phyloP scores from a whole-genome alignment of 768 basidiomycete genomes.

The Psilocybe cyanescens region DNA sequence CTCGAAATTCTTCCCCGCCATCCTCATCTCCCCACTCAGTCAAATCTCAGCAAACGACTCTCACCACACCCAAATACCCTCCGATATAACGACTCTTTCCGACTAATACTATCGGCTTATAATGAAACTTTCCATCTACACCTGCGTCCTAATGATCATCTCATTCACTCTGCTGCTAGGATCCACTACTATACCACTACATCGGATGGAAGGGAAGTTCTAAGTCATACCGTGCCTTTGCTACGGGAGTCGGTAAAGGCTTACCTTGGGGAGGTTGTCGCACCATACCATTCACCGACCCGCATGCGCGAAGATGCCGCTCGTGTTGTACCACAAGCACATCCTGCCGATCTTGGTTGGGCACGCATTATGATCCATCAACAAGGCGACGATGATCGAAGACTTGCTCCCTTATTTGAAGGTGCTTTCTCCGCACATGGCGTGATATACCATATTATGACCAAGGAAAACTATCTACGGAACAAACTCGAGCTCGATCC shows the following conservation, averaged over 20 bases:
- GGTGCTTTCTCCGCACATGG: slow-evolving; percentile 77
- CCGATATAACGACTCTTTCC: slow-evolving; percentile 70
- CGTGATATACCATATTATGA: slow-evolving; percentile 70
- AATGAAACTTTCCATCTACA: slow-evolving; percentile 71
- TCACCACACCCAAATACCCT: slow-evolving; percentile 49
- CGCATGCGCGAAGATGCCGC: slow-evolving; percentile 70
- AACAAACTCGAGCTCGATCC: slow-evolving; percentile 63
- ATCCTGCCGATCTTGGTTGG: slow-evolving; percentile 66
- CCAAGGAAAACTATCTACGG: slow-evolving; percentile 70
- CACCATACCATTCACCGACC: slow-evolving; percentile 49
- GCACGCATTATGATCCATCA: slow-evolving; percentile 78
- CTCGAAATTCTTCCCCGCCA: slow-evolving; percentile 62
- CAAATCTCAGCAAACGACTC: slow-evolving; percentile 36
- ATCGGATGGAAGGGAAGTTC: slow-evolving; percentile 51
- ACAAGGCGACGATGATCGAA: slow-evolving; percentile 52
- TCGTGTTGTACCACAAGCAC: slow-evolving; percentile 47
- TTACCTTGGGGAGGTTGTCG: slow-evolving; percentile 78
- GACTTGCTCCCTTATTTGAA: slow-evolving; percentile 64
- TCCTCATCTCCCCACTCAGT: slow-evolving; percentile 20
- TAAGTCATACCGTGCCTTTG: slow-evolving; percentile 63
- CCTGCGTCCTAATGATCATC: slow-evolving; percentile 75
- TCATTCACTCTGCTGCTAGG: slow-evolving; percentile 79
- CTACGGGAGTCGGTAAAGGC: slow-evolving; percentile 64
- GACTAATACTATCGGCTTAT: slow-evolving; percentile 70
- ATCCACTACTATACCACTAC: slow-evolving; percentile 63